Conservation (phyloP, 208 protist genomes). For the Histomonas meleagridis region DNA sequence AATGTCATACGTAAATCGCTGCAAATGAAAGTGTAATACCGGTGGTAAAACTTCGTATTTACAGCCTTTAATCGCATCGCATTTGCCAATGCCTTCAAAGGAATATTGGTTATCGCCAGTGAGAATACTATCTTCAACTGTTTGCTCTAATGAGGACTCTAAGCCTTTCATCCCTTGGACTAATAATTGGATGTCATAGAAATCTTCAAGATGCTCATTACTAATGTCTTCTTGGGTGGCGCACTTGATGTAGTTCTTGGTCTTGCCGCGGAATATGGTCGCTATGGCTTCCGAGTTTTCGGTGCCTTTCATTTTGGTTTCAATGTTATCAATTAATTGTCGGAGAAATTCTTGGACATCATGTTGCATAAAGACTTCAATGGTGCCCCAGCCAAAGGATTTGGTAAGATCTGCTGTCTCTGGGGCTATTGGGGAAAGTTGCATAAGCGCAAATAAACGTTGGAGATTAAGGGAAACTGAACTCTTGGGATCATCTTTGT, state of each 20-base stretch:
- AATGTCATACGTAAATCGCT: neutral
- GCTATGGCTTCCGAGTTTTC: neutral
- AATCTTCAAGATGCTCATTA: neutral
- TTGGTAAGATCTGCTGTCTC: neutral
- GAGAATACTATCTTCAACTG: neutral
- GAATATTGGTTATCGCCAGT: neutral
- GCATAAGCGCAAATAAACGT: neutral
- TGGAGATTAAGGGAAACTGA: neutral
- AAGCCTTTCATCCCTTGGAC: neutral
- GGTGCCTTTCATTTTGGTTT: neutral
- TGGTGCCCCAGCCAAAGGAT: neutral
- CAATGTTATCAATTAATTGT: slow-evolving; percentile 17
- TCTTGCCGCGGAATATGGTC: neutral
- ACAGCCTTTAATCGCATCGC: neutral
- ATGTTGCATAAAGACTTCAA: neutral
- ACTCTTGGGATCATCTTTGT: neutral
- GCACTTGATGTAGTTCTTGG: neutral
- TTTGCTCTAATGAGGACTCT: neutral
- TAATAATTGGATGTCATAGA: neutral
- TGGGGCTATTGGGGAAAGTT: neutral
- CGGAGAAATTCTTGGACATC: slow-evolving; percentile 30
- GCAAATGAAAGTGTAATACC: neutral
- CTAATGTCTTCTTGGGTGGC: neutral
- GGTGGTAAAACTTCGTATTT: neutral
- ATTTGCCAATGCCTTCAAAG: neutral